A percentile compares a stretch with the other conserved stretches of the same genome.
Evolutionary conservation across 116 monocot species (phyloP).

Genomic region (Thalassia testudinum): DNA sequence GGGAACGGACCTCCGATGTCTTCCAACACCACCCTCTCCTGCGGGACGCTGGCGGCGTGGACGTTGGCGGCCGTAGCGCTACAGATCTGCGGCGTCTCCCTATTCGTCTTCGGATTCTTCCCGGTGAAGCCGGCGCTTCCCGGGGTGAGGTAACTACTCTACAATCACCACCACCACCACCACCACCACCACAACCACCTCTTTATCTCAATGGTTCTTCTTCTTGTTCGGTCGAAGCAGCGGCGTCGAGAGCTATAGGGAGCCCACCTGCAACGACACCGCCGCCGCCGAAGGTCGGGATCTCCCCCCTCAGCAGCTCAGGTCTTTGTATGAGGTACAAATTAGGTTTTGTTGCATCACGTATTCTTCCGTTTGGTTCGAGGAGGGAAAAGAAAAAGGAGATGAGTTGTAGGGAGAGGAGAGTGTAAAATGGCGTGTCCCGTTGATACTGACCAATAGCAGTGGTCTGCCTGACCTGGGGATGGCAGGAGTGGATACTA

Average conservation of each 20-base stretch:
- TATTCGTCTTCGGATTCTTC: slow-evolving; percentile 80
- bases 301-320: slow-evolving; percentile 36
- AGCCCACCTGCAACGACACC: slow-evolving; percentile 35
- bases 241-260: slow-evolving; percentile 63
- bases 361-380: too few relatives aligned
- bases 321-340: slow-evolving; percentile 47
- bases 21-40: too few relatives aligned
- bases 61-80: slow-evolving; percentile 37
- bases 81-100: slow-evolving; percentile 65
- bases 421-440: too few relatives aligned
- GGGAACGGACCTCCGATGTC: too few relatives aligned
- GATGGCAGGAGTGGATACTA: too few relatives aligned
- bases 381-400: too few relatives aligned
- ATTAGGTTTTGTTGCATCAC: too few relatives aligned
- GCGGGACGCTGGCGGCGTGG: slow-evolving; percentile 26
- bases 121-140: slow-evolving; percentile 73
- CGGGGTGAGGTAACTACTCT: slow-evolving; percentile 45
- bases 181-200: too few relatives aligned
- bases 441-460: too few relatives aligned
- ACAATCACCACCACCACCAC: too few relatives aligned
- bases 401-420: too few relatives aligned
- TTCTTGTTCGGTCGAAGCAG: slow-evolving; percentile 19
- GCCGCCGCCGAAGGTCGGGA: slow-evolving; percentile 9
- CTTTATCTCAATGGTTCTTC: neutral
- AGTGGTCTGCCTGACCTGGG: too few relatives aligned